Base-by-base conservation (phyloP, 192 early-diverging fungal species). In the Podila verticillata region DNA sequence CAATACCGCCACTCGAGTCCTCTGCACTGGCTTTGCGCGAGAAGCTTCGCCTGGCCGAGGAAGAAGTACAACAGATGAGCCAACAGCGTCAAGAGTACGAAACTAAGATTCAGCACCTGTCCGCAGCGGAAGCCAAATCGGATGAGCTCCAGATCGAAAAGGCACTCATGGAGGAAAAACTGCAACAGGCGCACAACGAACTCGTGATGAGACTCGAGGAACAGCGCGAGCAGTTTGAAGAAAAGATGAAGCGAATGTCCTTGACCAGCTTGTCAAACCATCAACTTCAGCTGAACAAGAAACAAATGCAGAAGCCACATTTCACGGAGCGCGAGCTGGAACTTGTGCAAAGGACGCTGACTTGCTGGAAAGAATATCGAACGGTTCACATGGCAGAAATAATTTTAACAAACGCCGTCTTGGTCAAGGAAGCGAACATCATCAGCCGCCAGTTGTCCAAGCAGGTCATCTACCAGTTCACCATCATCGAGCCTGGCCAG, bases 361-460 rank as follows among this genome's bases (percentile, higher is more conserved):
- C 32, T 3, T 66, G 67, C 28, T 90, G 89, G 89, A 84, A 82
- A 66, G 62, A 82, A 32, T 75, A 87, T 66, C 84, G 91, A 63
- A 83, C 85, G 30, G 88, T 94, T 15, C 81, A 78, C 19, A 91
- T 93, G 68, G 93, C 91, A 28, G 90, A 92, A 61, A 85, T 80
- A 9, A 90, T 94, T 65, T 78, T 94, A 58, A 91, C 84, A 26
- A 91, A 92, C 63, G 91, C 92, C 0, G 84, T 93, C 15, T 73
- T 92, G 63, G 68, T 98, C 61, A 97, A 97, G 71, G 94, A 97
- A 70, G 96, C 95, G 49, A 98, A 97, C 66, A 88, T 97, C 10
- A 96, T 96, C 30, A 87, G 92, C 65, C 89, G 90, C 57, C 95
- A 98, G 70, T 81, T 97, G n/a, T 85, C 83, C 7, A 95, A 93